Evolutionary conservation across 1,139 yeast genomes (phyloP).

Genomic region (Scheffersomyces quercinus): DNA sequence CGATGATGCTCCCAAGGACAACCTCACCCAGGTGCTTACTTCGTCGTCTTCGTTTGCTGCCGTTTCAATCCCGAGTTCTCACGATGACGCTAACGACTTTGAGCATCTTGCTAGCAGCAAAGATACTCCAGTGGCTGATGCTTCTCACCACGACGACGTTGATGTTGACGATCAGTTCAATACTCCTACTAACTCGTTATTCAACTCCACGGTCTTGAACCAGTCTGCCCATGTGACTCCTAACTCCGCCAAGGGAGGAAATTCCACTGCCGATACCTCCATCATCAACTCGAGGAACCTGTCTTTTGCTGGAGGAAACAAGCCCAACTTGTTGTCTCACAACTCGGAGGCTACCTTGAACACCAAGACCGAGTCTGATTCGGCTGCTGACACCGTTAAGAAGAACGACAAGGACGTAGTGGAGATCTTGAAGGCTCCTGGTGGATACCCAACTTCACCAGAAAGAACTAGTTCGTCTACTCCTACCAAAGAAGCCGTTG

Average conservation of each 20-base stretch:
- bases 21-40: constrained; percentile 30
- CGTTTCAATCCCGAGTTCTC: constrained; percentile 31
- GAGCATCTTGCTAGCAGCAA: constrained; percentile 15
- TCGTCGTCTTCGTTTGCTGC: constrained; percentile 45
- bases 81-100: constrained; percentile 16
- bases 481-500: constrained; percentile 5
- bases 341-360: constrained; percentile 7
- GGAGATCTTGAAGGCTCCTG: constrained; percentile 20
- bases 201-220: constrained; percentile 15
- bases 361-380: constrained; percentile 4
- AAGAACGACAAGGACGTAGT: constrained; percentile 4
- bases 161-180: constrained; percentile 18
- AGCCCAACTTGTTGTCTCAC: constrained; percentile 9
- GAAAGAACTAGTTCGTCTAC: constrained; percentile 5
- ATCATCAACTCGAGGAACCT: constrained; percentile 10
- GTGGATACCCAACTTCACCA: constrained; percentile 23
- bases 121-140: constrained; percentile 2
- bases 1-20: constrained; percentile 3
- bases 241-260: constrained; percentile 1
- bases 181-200: constrained; percentile 26
- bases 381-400: constrained; percentile 5
- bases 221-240: constrained; percentile 6
- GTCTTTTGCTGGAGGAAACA: constrained; percentile 6
- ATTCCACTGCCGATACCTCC: constrained; percentile 6
- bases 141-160: constrained; percentile 12